These are phyloP conservation scores for Peronospora destructor DNA, from an alignment of 352 stramenopile species.

Conservation along the genomic window DNA sequence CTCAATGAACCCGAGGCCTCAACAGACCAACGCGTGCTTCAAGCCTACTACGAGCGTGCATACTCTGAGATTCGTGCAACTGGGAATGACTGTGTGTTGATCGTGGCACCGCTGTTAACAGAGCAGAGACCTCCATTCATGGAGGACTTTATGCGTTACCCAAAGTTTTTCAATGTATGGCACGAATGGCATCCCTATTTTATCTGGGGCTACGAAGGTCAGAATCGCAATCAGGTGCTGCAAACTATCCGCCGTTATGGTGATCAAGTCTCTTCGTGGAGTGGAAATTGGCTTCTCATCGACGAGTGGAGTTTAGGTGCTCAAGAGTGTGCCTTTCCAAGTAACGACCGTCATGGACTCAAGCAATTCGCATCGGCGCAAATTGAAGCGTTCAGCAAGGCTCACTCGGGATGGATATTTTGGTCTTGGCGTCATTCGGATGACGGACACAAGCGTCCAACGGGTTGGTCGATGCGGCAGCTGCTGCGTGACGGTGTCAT, in stretches of 20 bases:
- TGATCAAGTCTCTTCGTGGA: conserved; percentile 49
- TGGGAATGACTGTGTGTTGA: conserved; percentile 73
- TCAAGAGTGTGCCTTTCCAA: conserved; percentile 47
- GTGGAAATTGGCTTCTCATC: conserved; percentile 69
- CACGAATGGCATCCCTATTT: conserved; percentile 85
- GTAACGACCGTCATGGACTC: conserved; percentile 37
- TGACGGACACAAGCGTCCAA: conserved; percentile 42
- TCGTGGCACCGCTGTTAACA: conserved; percentile 47
- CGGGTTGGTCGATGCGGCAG: conserved; percentile 74
- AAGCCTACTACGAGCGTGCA: conserved; percentile 66
- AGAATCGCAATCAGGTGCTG: conserved; percentile 53
- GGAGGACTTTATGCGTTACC: conserved; percentile 53
- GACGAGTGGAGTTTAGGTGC: conserved; percentile 79
- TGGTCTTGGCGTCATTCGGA: conserved; percentile 81
- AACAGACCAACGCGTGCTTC: conserved; percentile 50
- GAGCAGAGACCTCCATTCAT: conserved; percentile 50
- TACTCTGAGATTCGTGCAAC: conserved; percentile 60
- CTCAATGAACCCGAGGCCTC: conserved; percentile 63
- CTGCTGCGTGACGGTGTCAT: conserved; percentile 69
- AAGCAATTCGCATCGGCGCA: conserved; percentile 51
- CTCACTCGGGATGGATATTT: conserved; percentile 80
- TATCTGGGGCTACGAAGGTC: conserved; percentile 72
- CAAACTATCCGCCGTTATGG: conserved; percentile 48
- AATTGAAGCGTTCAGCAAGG: conserved; percentile 46
- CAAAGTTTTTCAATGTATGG: conserved; percentile 70